Conservation (phyloP, 345 rosid species). For the Bretschneidera sinensis region DNA sequence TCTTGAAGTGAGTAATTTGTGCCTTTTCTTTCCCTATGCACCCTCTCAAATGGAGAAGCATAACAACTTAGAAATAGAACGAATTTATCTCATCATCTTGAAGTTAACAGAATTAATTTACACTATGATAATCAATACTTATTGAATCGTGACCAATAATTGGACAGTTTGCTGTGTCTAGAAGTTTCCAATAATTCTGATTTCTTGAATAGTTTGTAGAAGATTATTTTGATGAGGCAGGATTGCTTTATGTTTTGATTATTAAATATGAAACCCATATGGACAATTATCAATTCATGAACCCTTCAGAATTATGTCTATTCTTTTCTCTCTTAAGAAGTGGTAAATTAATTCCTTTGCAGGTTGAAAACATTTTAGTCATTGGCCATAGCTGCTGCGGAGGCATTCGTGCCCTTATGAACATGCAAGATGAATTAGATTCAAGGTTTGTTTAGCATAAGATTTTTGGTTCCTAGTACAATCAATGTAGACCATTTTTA, state of each 20-base stretch:
- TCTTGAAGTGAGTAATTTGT: slow-evolving; percentile 52
- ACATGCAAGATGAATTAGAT: slow-evolving; percentile 65
- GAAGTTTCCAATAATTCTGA: background rate
- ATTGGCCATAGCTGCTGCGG: slow-evolving; percentile 96
- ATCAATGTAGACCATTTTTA: too few relatives aligned
- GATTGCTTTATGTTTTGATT: too few relatives aligned
- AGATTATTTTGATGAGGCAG: too few relatives aligned
- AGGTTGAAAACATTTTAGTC: slow-evolving; percentile 91
- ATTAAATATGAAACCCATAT: too few relatives aligned
- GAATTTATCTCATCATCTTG: background rate
- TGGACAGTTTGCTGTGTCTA: background rate
- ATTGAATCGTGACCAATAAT: too few relatives aligned
- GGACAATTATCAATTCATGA: background rate
- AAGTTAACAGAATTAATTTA: too few relatives aligned
- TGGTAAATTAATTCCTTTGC: slow-evolving; percentile 10
- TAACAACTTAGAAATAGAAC: background rate
- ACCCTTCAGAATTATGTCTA: background rate
- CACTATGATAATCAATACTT: background rate
- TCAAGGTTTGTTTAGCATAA: slow-evolving; percentile 44
- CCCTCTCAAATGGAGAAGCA: background rate
- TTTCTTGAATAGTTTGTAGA: too few relatives aligned
- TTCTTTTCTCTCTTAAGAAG: background rate
- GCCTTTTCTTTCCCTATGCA: background rate
- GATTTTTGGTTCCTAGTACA: background rate
- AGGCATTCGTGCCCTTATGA: slow-evolving; percentile 93